phyloP scores from a whole-genome alignment of 2,329 filamentous ascomycete genomes.

The Sordariomycetes sp. region DNA sequence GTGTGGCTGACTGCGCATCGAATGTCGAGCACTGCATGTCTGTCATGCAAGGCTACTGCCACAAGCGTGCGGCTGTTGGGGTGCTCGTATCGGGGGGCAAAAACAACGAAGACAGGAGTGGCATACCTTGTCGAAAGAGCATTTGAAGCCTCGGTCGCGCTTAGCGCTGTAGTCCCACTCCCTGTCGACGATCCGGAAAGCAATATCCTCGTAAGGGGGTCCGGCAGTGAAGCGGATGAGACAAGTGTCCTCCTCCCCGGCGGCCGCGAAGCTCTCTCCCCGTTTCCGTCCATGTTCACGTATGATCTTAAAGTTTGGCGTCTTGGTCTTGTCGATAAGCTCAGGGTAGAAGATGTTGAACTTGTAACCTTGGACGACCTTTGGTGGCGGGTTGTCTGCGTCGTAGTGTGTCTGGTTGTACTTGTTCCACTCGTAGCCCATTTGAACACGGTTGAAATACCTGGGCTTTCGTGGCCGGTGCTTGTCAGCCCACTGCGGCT shows the following conservation, averaged over 20 bases:
- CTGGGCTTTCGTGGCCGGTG: slow-evolving; percentile 84
- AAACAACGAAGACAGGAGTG: slow-evolving; percentile 6
- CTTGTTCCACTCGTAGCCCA: slow-evolving; percentile 99
- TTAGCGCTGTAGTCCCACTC: slow-evolving; percentile 99
- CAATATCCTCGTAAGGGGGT: slow-evolving; percentile 92
- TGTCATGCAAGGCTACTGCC: too few relatives aligned
- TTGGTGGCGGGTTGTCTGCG: slow-evolving; percentile 93
- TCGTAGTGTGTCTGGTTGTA: slow-evolving; percentile 99
- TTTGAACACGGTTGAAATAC: slow-evolving; percentile 97
- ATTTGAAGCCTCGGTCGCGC: slow-evolving; percentile 86
- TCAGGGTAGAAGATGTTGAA: slow-evolving; percentile 99
- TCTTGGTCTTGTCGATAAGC: slow-evolving; percentile 87
- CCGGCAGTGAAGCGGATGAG: slow-evolving; percentile 93
- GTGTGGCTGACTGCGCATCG: too few relatives aligned
- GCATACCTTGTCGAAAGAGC: slow-evolving; percentile 92
- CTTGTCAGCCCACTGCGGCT: slow-evolving; percentile 74
- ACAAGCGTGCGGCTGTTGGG: not conserved
- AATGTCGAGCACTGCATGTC: too few relatives aligned
- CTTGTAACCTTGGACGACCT: slow-evolving; percentile 97
- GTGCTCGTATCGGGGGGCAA: not conserved
- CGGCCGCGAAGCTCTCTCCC: slow-evolving; percentile 86
- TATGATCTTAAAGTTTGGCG: slow-evolving; percentile 92
- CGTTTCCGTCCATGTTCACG: slow-evolving; percentile 82
- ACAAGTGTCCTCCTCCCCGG: slow-evolving; percentile 94
- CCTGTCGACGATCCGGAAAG: slow-evolving; percentile 93